Evolutionary conservation across 2,329 filamentous ascomycete species (phyloP).

Genomic region (Dactylellina parvicollis): DNA sequence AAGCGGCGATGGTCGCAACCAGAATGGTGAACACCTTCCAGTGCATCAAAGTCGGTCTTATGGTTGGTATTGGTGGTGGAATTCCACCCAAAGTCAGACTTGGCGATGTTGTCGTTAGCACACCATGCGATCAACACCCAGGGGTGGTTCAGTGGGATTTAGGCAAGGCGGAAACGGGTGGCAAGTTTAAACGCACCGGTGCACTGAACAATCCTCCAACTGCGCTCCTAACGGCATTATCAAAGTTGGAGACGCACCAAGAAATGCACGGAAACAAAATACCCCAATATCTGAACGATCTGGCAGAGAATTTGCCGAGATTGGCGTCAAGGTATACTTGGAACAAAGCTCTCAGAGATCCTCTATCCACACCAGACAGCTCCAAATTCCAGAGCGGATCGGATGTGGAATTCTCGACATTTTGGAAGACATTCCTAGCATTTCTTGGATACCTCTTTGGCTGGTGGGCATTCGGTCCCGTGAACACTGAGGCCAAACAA

Average conservation of each 20-base stretch:
- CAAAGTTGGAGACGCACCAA: neutral
- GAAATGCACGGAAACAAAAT: slow-evolving; percentile 12
- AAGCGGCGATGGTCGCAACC: neutral
- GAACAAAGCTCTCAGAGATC: neutral
- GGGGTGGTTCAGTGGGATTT: slow-evolving; percentile 23
- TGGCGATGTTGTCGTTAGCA: slow-evolving; percentile 23
- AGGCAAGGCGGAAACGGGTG: slow-evolving; percentile 4
- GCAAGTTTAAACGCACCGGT: slow-evolving; percentile 1
- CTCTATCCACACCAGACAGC: neutral
- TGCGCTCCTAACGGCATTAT: slow-evolving; percentile 3
- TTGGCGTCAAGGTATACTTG: slow-evolving; percentile 1
- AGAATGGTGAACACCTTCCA: neutral
- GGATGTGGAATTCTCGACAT: too few relatives aligned
- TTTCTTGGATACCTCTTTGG: too few relatives aligned
- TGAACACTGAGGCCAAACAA: neutral
- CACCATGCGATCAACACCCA: neutral
- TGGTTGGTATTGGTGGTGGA: slow-evolving; percentile 13
- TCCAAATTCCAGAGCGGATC: neutral
- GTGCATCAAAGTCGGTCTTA: neutral
- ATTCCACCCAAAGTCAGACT: neutral
- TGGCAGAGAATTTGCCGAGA: slow-evolving; percentile 1
- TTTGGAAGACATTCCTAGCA: too few relatives aligned
- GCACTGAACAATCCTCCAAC: slow-evolving; percentile 7
- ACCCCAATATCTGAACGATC: neutral
- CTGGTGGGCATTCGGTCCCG: neutral